phyloP scores from a whole-genome alignment of 2,329 filamentous ascomycete species.

The Aspergillus sojae region DNA sequence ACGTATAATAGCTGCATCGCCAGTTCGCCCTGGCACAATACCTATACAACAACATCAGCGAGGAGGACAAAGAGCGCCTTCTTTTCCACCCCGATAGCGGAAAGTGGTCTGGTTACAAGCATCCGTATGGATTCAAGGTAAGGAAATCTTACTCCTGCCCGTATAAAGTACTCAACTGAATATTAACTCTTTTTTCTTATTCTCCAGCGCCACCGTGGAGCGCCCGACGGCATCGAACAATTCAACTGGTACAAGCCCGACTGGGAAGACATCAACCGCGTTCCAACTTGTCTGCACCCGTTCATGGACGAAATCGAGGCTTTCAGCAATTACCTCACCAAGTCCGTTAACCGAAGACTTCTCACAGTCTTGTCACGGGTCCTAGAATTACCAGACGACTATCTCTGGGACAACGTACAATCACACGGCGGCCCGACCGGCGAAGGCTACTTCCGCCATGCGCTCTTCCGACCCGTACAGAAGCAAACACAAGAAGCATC shows the following conservation, averaged over 20 bases:
- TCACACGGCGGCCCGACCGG: constrained; percentile 47
- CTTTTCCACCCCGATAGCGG: constrained; percentile 53
- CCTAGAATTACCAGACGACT: constrained; percentile 49
- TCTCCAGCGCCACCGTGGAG: constrained; percentile 43
- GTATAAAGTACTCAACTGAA: accelerated
- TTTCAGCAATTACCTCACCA: constrained; percentile 52
- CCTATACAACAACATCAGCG: constrained; percentile 52
- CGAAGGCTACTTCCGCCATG: constrained; percentile 53
- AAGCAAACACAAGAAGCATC: constrained; percentile 41
- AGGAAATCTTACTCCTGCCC: background rate
- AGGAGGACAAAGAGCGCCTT: constrained; percentile 53
- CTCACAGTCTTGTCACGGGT: constrained; percentile 47
- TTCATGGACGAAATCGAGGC: constrained; percentile 55
- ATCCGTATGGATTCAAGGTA: constrained; percentile 50
- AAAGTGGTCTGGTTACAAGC: constrained; percentile 56
- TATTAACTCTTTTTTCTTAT: background rate
- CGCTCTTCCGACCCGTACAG: constrained; percentile 43
- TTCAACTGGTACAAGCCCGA: constrained; percentile 57
- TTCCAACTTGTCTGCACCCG: constrained; percentile 51
- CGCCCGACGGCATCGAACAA: constrained; percentile 55
- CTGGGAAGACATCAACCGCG: constrained; percentile 45
- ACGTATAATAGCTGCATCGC: constrained; percentile 44
- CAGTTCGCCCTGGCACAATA: constrained; percentile 57
- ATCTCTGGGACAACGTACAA: constrained; percentile 49
- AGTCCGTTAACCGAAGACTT: constrained; percentile 51